phyloP scores from a whole-genome alignment of 1,284 basidiomycete genomes.

The Ustilago curta region DNA sequence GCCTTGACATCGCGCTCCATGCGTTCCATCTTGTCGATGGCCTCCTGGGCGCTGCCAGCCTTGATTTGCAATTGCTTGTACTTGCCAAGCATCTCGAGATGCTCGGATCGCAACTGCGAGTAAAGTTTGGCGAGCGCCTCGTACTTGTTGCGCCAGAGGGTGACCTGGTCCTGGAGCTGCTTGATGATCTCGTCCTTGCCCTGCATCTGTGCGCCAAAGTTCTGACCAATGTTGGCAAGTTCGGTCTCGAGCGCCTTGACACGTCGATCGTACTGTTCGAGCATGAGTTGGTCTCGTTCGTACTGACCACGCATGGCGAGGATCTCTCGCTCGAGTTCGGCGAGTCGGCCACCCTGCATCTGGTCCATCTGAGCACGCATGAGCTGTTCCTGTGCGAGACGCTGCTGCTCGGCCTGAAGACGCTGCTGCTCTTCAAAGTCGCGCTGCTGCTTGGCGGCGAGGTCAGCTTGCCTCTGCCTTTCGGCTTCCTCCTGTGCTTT shows the following conservation, averaged over 20 bases:
- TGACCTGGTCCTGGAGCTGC: constrained; percentile 96
- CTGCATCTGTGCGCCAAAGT: constrained; percentile 86
- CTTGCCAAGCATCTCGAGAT: constrained; percentile 95
- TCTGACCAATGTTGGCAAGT: constrained; percentile 80
- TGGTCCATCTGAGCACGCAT: constrained; percentile 80
- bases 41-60: constrained; percentile 97
- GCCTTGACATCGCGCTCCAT: constrained; percentile 98
- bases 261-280: constrained; percentile 96
- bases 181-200: constrained; percentile 96
- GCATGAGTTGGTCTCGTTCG: constrained; percentile 95
- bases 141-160: constrained; percentile 97
- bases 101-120: constrained; percentile 95
- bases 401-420: constrained; percentile 88
- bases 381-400: constrained; percentile 88
- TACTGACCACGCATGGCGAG: constrained; percentile 95
- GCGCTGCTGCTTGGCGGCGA: constrained; percentile 82
- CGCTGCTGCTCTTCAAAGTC: constrained; percentile 92
- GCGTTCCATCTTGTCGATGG: constrained; percentile 98
- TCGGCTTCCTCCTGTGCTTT: constrained; percentile 84
- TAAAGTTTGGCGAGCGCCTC: constrained; percentile 98
- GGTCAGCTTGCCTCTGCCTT: constrained; percentile 80
- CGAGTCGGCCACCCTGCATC: constrained; percentile 72
- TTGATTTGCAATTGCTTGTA: constrained; percentile 98
- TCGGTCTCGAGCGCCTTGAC: constrained; percentile 97
- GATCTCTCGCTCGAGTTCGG: constrained; percentile 89